These are phyloP conservation scores for Apiospora phragmitis DNA, from an alignment of 2,329 filamentous ascomycete species.

Conservation along the genomic window DNA sequence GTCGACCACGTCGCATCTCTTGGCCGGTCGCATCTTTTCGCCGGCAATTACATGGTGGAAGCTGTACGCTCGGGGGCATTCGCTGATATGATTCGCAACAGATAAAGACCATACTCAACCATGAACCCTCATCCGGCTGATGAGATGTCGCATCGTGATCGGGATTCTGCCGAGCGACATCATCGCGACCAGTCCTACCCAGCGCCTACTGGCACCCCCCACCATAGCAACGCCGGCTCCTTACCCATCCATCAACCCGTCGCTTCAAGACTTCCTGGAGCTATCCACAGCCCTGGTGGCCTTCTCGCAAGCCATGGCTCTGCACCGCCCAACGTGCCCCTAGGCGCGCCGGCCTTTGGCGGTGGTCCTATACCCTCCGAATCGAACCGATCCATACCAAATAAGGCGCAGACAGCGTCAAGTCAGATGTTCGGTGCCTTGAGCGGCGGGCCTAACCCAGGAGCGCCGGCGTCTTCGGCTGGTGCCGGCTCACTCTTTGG, in stretches of 20 bases:
- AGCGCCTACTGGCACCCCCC: constrained; percentile 53
- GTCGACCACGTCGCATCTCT: background rate
- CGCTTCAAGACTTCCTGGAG: constrained; percentile 74
- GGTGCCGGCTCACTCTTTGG: constrained; percentile 68
- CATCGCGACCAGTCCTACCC: constrained; percentile 66
- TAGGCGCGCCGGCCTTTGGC: constrained; percentile 56
- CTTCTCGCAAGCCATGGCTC: constrained; percentile 74
- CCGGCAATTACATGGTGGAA: background rate
- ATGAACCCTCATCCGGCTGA: constrained; percentile 41
- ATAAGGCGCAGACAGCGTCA: constrained; percentile 49
- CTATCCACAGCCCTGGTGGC: constrained; percentile 90
- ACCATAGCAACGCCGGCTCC: constrained; percentile 84
- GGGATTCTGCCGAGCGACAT: constrained; percentile 64
- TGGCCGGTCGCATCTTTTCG: background rate
- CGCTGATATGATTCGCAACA: background rate
- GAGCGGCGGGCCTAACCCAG: constrained; percentile 27
- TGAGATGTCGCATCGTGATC: constrained; percentile 57
- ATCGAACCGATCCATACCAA: constrained; percentile 51
- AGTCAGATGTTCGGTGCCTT: constrained; percentile 53
- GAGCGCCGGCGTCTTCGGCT: constrained; percentile 42
- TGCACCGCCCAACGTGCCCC: constrained; percentile 48
- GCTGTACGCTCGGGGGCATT: background rate
- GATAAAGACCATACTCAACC: constrained; percentile 20
- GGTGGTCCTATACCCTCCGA: constrained; percentile 56
- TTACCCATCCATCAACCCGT: constrained; percentile 95